Evolutionary conservation across 768 basidiomycete genomes (phyloP).

Genomic region (Trametes villosa): DNA sequence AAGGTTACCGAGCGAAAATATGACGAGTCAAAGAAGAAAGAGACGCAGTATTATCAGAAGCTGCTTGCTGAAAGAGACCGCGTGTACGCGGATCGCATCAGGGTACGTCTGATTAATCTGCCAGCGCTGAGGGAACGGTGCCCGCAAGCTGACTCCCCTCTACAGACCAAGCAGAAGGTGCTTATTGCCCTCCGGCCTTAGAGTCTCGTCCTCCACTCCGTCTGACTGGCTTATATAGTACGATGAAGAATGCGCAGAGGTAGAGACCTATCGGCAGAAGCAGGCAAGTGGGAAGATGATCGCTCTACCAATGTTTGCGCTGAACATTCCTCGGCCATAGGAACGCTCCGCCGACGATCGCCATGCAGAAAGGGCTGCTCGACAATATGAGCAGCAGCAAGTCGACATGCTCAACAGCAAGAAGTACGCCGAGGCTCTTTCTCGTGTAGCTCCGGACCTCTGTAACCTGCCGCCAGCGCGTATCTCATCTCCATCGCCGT

Average conservation of each 20-base stretch:
- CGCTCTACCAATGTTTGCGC: not conserved
- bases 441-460: not conserved
- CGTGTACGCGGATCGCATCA: slow-evolving; percentile 65
- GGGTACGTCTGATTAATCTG: slow-evolving; percentile 48
- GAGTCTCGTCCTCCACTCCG: not conserved
- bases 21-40: slow-evolving; percentile 74
- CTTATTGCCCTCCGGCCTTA: slow-evolving; percentile 8
- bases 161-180: slow-evolving; percentile 69
- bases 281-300: slow-evolving; percentile 59
- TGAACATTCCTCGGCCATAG: slow-evolving; percentile 39
- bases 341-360: slow-evolving; percentile 71
- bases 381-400: slow-evolving; percentile 76
- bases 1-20: slow-evolving; percentile 61
- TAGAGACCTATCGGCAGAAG: slow-evolving; percentile 76
- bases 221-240: slow-evolving; percentile 55
- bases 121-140: slow-evolving; percentile 5
- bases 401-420: slow-evolving; percentile 81
- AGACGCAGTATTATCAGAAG: slow-evolving; percentile 73
- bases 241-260: slow-evolving; percentile 76
- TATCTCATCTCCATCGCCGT: slow-evolving; percentile 74
- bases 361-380: slow-evolving; percentile 73
- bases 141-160: not conserved
- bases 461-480: slow-evolving; percentile 43
- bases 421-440: slow-evolving; percentile 58
- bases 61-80: slow-evolving; percentile 72